phyloP scores from a whole-genome alignment of 805 yeast genomes.

The Wickerhamomyces pijperi region DNA sequence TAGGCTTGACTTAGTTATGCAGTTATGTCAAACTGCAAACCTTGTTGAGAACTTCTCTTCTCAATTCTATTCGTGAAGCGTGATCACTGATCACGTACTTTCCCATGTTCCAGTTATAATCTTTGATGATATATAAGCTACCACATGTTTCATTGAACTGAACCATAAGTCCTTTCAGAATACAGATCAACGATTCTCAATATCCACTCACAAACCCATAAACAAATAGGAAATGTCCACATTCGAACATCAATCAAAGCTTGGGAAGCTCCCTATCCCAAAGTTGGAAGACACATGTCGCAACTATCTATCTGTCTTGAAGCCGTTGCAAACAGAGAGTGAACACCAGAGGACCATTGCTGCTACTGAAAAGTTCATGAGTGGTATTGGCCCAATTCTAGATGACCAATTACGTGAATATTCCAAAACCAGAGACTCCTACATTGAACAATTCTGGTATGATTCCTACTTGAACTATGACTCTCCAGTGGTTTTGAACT shows the following conservation, averaged over 20 bases:
- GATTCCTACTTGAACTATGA: slow-evolving; percentile 83
- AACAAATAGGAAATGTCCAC: slow-evolving; percentile 27
- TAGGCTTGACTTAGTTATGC: too few relatives aligned
- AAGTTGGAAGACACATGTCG: slow-evolving; percentile 55
- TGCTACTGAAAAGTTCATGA: slow-evolving; percentile 48
- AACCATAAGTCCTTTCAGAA: too few relatives aligned
- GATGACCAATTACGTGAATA: slow-evolving; percentile 58
- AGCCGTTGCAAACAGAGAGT: slow-evolving; percentile 70
- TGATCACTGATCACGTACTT: too few relatives aligned
- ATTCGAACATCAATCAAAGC: slow-evolving; percentile 45
- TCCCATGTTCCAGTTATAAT: too few relatives aligned
- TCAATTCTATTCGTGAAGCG: too few relatives aligned
- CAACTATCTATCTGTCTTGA: slow-evolving; percentile 53
- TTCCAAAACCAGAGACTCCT: slow-evolving; percentile 55
- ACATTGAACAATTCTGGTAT: slow-evolving; percentile 91
- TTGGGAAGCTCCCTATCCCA: slow-evolving; percentile 73
- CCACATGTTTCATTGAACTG: too few relatives aligned
- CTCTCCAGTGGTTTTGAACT: slow-evolving; percentile 81
- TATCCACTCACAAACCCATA: background rate
- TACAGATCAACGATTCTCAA: background rate
- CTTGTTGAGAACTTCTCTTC: too few relatives aligned
- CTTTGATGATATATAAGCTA: too few relatives aligned
- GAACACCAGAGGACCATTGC: slow-evolving; percentile 53
- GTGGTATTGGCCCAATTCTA: slow-evolving; percentile 41
- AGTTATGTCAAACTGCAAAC: too few relatives aligned